Base-by-base conservation (phyloP, 257 asterid genomes). In the Capsicum baccatum region DNA sequence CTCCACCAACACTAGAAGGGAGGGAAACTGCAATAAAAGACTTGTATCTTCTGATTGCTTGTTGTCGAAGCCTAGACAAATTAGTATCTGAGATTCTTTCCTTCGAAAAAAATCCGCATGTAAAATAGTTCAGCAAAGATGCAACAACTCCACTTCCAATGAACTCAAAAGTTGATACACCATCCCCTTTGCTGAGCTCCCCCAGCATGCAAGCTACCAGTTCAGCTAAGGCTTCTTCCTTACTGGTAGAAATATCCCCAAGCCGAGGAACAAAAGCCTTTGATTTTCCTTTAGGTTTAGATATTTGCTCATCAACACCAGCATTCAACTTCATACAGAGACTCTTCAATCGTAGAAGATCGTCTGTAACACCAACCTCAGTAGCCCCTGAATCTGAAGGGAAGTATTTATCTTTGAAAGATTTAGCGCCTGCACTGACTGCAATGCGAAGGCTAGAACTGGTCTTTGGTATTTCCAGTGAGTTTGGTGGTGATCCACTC, bases 91-190 rank as follows among this genome's bases (percentile, higher is more conserved):
- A 91, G 71, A 92, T 83, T 91, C 85, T 87, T 64, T 95, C 99
- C 89, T 94, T 95, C 9, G 92, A 89, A 91, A 93, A 94, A 87
- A 86, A 91, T 83, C 99, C 99, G 83, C 97, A 95, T 2, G 99
- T 93, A 71, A 94, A 92, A 86, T 95, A 97, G 89, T 92, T 92
- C 79, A 97, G 96, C 87, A 97, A 88, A 79, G 99, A 91, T 54
- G 89, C 88, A 83, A 97, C 97, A 69, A 89, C 99, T 59, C 99
- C 99, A 85, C 99, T 95, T 83, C 99, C 98, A 79, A 94, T 94
- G 79, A 97, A 97, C 90, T 97, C 99, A 84, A 95, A 97, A 66
- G 99, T 95, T 58, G 99, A 97, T 52, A 97, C 99, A 39, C 99
- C 98, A n/a, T 94, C 99, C 59, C 92, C 99, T 88, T 90, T 91